A percentile compares a stretch with the other conserved stretches of the same genome.
phyloP scores from a whole-genome alignment of 116 monocot genomes.

The Trichopus zeylanicus region DNA sequence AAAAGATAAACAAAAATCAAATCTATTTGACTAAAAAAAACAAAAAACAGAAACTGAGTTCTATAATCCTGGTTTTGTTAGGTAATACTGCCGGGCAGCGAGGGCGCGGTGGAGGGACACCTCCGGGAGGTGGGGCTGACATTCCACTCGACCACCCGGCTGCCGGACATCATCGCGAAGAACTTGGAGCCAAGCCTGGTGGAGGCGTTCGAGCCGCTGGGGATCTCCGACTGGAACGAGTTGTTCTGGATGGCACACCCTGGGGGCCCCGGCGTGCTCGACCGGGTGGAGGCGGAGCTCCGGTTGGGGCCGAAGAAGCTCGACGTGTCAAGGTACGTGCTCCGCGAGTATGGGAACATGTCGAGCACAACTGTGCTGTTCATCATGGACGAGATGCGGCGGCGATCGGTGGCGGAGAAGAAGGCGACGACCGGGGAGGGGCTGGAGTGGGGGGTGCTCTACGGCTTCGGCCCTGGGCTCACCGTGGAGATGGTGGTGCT shows the following conservation, averaged over 20 bases:
- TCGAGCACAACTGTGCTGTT: constrained; percentile 4
- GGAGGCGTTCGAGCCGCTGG: not conserved
- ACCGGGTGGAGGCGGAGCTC: not conserved
- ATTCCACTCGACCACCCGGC: no score
- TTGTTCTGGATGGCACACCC: constrained; percentile 3
- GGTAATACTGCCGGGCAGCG: not conserved
- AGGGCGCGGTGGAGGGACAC: not conserved
- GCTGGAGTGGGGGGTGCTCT: constrained; percentile 2
- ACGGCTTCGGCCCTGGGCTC: not conserved
- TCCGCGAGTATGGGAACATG: constrained; percentile 8
- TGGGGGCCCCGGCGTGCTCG: not conserved
- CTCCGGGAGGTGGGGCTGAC: not conserved
- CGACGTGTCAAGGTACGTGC: not conserved
- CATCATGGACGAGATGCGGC: not conserved
- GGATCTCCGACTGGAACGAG: constrained; percentile 3
- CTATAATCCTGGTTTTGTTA: no score
- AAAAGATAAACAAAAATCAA: no score
- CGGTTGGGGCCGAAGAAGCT: not conserved
- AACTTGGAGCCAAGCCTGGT: not conserved
- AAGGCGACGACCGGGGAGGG: not conserved
- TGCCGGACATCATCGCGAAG: not conserved
- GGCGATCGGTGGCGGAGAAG: not conserved
- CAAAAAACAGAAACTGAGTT: no score
- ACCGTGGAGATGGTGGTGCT: constrained; percentile 2
- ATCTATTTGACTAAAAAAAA: no score